These are phyloP conservation scores for Thyridium curvatum DNA, from an alignment of 2,329 filamentous ascomycete genomes.

Conservation along the genomic window DNA sequence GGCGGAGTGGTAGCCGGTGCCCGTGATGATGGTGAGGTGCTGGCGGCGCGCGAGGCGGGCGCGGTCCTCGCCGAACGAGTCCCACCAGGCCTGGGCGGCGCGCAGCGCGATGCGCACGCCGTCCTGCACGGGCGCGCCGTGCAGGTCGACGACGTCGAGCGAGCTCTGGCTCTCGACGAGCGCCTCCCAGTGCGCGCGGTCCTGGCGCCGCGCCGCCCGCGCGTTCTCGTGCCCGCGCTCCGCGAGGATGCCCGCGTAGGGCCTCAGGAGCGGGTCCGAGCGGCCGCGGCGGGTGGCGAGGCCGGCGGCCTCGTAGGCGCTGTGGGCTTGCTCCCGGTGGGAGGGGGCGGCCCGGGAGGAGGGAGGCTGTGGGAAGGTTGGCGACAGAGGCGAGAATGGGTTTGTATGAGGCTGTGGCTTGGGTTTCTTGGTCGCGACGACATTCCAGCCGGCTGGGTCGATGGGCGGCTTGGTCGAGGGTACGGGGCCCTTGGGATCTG, in stretches of 20 bases:
- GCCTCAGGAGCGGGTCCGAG: slow-evolving; percentile 68
- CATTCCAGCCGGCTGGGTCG: slow-evolving; percentile 1
- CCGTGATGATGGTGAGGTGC: slow-evolving; percentile 73
- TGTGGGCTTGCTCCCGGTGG: slow-evolving; percentile 2
- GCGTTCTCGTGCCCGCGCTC: slow-evolving; percentile 62
- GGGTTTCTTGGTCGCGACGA: not conserved
- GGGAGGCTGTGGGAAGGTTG: no score
- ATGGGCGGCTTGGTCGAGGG: no score
- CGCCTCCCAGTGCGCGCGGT: slow-evolving; percentile 61
- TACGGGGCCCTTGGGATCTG: no score
- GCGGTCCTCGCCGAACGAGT: slow-evolving; percentile 58
- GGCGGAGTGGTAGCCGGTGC: slow-evolving; percentile 70
- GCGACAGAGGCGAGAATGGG: no score
- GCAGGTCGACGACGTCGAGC: slow-evolving; percentile 68
- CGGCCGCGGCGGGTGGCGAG: slow-evolving; percentile 42
- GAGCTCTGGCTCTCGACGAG: slow-evolving; percentile 64
- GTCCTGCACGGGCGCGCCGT: slow-evolving; percentile 76
- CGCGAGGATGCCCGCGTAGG: slow-evolving; percentile 70
- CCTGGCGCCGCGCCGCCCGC: slow-evolving; percentile 48
- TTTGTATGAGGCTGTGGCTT: no score
- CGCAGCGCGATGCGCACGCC: slow-evolving; percentile 71
- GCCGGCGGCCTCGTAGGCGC: slow-evolving; percentile 28
- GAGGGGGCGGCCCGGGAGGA: slow-evolving; percentile 1
- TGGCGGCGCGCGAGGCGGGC: slow-evolving; percentile 39
- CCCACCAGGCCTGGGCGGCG: slow-evolving; percentile 71